Conservation (phyloP, 2,329 filamentous ascomycete species). For the Colletotrichum phormii region DNA sequence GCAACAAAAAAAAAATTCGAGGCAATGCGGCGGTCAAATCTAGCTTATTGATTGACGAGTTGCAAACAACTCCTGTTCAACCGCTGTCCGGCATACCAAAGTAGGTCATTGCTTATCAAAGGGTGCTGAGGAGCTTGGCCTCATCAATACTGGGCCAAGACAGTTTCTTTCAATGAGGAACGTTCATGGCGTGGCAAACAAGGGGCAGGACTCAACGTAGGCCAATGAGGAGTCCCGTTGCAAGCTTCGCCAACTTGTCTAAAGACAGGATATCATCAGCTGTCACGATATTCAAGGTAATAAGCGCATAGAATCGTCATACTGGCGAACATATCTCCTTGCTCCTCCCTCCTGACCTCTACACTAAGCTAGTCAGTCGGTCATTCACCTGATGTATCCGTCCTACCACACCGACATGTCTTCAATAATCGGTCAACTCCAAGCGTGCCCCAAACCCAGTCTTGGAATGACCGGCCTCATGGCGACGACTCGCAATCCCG, state of each 20-base stretch:
- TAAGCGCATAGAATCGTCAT: background rate
- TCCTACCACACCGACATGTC: background rate
- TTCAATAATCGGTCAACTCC: background rate
- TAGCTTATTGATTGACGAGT: background rate
- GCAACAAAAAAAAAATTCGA: background rate
- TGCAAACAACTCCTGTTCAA: background rate
- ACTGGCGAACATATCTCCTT: background rate
- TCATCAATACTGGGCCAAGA: background rate
- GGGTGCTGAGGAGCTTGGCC: background rate
- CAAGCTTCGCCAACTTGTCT: background rate
- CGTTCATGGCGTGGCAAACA: no score
- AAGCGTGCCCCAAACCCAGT: background rate
- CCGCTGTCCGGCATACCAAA: background rate
- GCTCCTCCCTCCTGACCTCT: background rate
- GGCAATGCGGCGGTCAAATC: background rate
- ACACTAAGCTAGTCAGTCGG: background rate
- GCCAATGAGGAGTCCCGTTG: background rate
- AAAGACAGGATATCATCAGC: background rate
- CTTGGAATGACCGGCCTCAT: background rate
- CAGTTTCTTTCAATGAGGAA: background rate
- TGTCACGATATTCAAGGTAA: background rate
- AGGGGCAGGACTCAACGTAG: no score
- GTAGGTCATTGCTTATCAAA: background rate
- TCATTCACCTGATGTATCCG: background rate
- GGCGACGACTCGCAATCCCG: background rate